Base-by-base conservation (phyloP, 257 asterid genomes). In the Solanum okadae region DNA sequence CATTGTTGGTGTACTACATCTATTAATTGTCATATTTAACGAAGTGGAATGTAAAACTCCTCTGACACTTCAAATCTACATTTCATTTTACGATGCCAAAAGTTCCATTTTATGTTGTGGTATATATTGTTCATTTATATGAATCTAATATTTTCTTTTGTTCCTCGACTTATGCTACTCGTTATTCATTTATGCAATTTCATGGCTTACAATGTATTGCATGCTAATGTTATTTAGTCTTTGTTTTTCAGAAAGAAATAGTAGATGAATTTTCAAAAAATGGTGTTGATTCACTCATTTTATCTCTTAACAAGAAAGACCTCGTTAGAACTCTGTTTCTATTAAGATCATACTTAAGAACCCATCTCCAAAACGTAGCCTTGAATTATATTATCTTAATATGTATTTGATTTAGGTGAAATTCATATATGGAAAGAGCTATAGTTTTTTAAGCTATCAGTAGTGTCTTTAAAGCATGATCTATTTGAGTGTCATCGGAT, bases 281-380 rank as follows among this genome's bases (percentile, higher is more conserved):
- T 85, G 98, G 93, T 25, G 92, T 89, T 52, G 98, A 97, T 87
- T 98, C 98, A 4, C 94, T 97, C 68, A 95, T 95, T 0, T 92
- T 93, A 40, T 97, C 99, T 42, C 99, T 97, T 85, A 94, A 95
- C 92, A 96, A 95, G 93, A 94, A 96, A 98, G 98, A 97, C 92
- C 87, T 96, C 93, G 98, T 94, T 78, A 93, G 98, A 86, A 96
- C 96, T 52, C 88, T 93, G 91, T 96, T 92, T 88, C 92, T 96
- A 37, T 92, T 97, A 90, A 93, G 98, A 90, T 97, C 98, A 42
- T 97, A 97, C 92, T 90, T 97, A 29, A 96, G 98, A 61, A 93
- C 96, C 89, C 98, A 98, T 86, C 96, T 95, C 67, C 96, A 93
- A 89, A 97, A 95, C 98, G 99, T 97, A 90, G 87, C 86, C 61